Evolutionary conservation across 495 filamentous ascomycete species (phyloP).

Genomic region (Polyplosphaeria fusca): DNA sequence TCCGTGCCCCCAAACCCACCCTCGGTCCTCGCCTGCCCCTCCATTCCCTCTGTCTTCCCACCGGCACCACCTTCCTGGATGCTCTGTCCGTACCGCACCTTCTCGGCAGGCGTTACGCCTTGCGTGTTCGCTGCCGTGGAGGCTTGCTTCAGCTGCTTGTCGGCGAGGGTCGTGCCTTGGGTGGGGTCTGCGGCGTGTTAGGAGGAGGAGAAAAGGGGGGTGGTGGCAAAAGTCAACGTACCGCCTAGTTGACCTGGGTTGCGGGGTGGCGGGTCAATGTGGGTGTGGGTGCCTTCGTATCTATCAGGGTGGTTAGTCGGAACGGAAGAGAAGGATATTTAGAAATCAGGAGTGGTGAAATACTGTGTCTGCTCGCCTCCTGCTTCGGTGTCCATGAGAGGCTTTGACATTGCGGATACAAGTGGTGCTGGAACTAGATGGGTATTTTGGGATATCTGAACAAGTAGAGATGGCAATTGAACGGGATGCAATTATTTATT

Average conservation of each 20-base stretch:
- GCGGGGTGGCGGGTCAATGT: constrained; percentile 51
- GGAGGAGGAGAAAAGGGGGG: constrained; percentile 1
- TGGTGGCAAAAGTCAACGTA: constrained; percentile 35
- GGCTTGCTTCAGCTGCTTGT: constrained; percentile 8
- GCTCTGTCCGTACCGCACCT: constrained; percentile 50
- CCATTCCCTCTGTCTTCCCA: constrained; percentile 35
- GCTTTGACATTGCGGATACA: constrained; percentile 35
- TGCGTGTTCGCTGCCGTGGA: constrained; percentile 37
- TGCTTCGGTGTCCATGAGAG: constrained; percentile 58
- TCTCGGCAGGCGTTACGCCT: constrained; percentile 46
- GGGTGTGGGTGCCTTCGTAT: constrained; percentile 58
- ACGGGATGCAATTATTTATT: too few species aligned
- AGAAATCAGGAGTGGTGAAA: neutral
- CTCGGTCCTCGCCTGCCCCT: constrained; percentile 13
- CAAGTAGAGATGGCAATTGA: neutral
- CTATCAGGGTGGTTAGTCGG: too few species aligned
- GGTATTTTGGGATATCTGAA: neutral
- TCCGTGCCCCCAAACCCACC: constrained; percentile 19
- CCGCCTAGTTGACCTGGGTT: constrained; percentile 59
- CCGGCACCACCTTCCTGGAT: constrained; percentile 58
- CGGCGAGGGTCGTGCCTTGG: constrained; percentile 7
- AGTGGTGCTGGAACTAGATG: neutral
- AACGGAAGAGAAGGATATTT: too few species aligned
- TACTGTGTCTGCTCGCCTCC: constrained; percentile 62
- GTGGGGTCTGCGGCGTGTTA: neutral